phyloP scores from a whole-genome alignment of 148 eudicot species.

The Beta vulgaris region DNA sequence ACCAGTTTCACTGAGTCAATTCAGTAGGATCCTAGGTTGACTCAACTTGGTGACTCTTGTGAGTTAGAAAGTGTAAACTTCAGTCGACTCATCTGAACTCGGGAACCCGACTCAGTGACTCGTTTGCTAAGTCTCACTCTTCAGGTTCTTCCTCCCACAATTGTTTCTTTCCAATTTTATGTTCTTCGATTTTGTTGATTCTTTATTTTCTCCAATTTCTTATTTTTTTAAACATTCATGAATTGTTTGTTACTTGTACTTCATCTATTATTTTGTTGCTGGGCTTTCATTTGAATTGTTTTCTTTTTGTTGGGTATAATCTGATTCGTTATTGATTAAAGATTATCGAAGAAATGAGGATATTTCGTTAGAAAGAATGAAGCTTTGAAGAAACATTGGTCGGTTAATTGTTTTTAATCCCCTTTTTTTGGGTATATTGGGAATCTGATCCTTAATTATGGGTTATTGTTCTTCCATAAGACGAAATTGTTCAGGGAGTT shows the following conservation, averaged over 20 bases:
- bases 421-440: not conserved
- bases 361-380: not conserved
- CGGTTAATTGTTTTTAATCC: not conserved
- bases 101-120: not conserved
- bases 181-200: not conserved
- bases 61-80: not conserved
- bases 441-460: not conserved
- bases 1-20: not conserved
- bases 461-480: not conserved
- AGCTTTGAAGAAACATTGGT: not conserved
- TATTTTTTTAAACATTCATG: not conserved
- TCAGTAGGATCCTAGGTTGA: not conserved
- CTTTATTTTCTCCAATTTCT: too few species aligned
- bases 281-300: too few species aligned
- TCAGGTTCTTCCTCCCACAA: slow-evolving; percentile 9
- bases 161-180: not conserved
- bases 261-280: too few species aligned
- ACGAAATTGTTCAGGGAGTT: not conserved
- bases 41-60: not conserved
- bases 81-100: not conserved
- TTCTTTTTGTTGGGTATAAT: too few species aligned
- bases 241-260: too few species aligned
- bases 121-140: not conserved
- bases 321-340: not conserved
- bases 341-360: not conserved